Evolutionary conservation across 352 stramenopile species (phyloP).

Genomic region (Globisporangium nodosum): DNA sequence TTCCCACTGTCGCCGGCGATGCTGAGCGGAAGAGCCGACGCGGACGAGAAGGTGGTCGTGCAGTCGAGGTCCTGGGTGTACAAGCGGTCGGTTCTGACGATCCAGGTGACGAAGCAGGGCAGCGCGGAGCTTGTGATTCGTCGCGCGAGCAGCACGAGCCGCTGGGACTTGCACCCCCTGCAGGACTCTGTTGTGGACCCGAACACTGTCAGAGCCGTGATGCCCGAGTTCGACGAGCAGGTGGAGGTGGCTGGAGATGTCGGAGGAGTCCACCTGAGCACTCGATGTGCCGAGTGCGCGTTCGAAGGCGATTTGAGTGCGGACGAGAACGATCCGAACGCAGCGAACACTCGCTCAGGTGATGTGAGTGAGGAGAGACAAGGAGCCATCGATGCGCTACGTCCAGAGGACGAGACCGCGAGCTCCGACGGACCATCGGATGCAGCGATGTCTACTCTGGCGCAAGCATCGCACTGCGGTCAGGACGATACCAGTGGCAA

Average conservation of each 20-base stretch:
- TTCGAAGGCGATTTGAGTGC: neutral
- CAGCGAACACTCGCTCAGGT: neutral
- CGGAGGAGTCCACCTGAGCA: neutral
- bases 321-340: neutral
- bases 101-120: constrained; percentile 22
- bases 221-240: neutral
- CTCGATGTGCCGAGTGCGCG: neutral
- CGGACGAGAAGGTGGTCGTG: constrained; percentile 6
- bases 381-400: neutral
- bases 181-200: constrained; percentile 19
- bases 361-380: neutral
- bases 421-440: neutral
- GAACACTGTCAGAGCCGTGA: neutral
- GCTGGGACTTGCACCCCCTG: constrained; percentile 32
- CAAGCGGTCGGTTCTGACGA: constrained; percentile 48
- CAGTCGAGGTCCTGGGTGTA: constrained; percentile 41
- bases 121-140: constrained; percentile 39
- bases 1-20: constrained; percentile 32
- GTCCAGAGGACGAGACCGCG: neutral
- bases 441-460: neutral
- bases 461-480: neutral
- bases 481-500: neutral
- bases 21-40: constrained; percentile 11
- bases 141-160: constrained; percentile 43
- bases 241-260: neutral